phyloP scores from a whole-genome alignment of 2,329 filamentous ascomycete genomes.

The Alternaria metachromatica region DNA sequence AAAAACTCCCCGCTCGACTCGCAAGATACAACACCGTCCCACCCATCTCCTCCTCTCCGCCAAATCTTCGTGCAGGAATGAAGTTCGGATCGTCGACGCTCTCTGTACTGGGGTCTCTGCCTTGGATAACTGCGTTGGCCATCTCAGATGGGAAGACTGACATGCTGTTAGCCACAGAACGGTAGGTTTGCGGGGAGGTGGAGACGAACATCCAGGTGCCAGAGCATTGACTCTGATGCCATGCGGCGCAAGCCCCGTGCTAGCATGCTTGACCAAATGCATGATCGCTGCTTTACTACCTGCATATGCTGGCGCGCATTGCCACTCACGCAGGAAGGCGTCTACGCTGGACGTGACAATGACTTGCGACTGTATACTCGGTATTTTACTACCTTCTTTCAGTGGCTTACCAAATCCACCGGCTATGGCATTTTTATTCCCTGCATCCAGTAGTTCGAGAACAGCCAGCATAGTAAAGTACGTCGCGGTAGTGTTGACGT shows the following conservation, averaged over 20 bases:
- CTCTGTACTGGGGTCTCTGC: constrained; percentile 7
- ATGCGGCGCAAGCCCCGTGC: constrained; percentile 48
- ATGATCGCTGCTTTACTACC: neutral
- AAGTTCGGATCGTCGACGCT: neutral
- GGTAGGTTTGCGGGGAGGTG: neutral
- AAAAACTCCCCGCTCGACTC: constrained; percentile 50
- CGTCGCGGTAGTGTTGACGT: constrained; percentile 45
- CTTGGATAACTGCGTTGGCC: constrained; percentile 4
- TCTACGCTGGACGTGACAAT: neutral
- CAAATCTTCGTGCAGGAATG: constrained; percentile 42
- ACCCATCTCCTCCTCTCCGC: constrained; percentile 51
- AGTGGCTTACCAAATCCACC: neutral
- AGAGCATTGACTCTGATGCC: constrained; percentile 58
- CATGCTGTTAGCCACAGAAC: neutral
- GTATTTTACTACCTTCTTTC: neutral
- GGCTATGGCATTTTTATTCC: constrained; percentile 33
- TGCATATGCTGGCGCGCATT: neutral
- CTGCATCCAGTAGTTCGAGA: constrained; percentile 49
- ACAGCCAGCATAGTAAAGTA: constrained; percentile 52
- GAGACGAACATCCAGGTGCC: constrained; percentile 49
- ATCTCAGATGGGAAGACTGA: constrained; percentile 23
- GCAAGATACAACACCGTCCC: constrained; percentile 53
- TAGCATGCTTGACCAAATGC: constrained; percentile 56
- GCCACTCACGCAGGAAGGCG: neutral
- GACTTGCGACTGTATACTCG: neutral